Evolutionary conservation across 2,329 filamentous ascomycete species (phyloP).

Genomic region (Helicocarpus griseus): DNA sequence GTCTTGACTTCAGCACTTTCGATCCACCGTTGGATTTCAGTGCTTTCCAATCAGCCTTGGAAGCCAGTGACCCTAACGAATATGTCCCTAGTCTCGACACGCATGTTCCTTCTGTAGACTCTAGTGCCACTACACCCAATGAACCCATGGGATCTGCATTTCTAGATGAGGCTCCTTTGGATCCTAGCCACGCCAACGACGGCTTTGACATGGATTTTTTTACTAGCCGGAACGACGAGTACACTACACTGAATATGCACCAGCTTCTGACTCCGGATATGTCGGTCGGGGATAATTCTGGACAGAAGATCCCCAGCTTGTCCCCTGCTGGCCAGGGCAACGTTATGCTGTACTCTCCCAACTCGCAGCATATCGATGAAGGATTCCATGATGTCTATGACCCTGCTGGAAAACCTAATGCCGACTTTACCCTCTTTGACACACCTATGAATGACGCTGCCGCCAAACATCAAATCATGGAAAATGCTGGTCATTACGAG

Average conservation of each 20-base stretch:
- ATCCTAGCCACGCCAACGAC: not conserved
- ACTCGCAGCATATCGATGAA: slow-evolving; percentile 16
- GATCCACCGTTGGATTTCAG: slow-evolving; percentile 18
- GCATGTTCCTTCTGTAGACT: slow-evolving; percentile 18
- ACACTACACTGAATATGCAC: slow-evolving; percentile 18
- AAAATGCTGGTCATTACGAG: too few relatives aligned
- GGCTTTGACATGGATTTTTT: slow-evolving; percentile 14
- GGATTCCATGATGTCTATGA: slow-evolving; percentile 16
- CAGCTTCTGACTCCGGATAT: slow-evolving; percentile 15
- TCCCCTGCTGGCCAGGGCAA: slow-evolving; percentile 20
- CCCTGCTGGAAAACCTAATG: slow-evolving; percentile 9
- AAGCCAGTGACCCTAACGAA: slow-evolving; percentile 19
- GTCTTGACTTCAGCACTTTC: slow-evolving; percentile 15
- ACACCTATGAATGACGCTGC: not conserved
- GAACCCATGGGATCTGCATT: slow-evolving; percentile 12
- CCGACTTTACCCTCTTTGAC: slow-evolving; percentile 22
- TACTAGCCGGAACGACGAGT: slow-evolving; percentile 16
- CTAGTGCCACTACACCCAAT: slow-evolving; percentile 11
- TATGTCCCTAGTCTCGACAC: slow-evolving; percentile 19
- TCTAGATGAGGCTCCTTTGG: slow-evolving; percentile 16
- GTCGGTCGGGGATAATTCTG: slow-evolving; percentile 9
- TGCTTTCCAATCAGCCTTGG: slow-evolving; percentile 21
- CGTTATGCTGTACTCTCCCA: slow-evolving; percentile 22
- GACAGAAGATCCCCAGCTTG: slow-evolving; percentile 14
- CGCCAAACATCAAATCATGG: not conserved